A percentile compares a stretch with the other conserved stretches of the same genome.
Evolutionary conservation across 371 early-diverging fungal genomes (phyloP).

Genomic region (Mucor racemosus): DNA sequence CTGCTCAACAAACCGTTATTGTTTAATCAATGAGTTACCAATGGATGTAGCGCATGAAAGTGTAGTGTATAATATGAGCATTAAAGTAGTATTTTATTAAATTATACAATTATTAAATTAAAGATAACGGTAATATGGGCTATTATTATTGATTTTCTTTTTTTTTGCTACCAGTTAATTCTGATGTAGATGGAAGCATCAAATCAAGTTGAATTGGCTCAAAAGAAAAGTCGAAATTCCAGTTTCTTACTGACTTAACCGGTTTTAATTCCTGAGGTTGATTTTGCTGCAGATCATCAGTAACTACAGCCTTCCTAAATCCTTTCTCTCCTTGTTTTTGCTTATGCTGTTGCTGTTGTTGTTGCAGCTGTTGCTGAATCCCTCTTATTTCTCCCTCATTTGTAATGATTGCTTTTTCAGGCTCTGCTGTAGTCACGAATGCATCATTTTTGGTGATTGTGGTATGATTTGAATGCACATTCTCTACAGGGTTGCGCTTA

Average conservation of each 20-base stretch:
- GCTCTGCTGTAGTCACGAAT: background rate
- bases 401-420: background rate
- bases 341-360: background rate
- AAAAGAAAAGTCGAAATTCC: slow-evolving; percentile 19
- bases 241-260: background rate
- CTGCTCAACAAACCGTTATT: no score
- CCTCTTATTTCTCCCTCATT: background rate
- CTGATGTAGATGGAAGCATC: slow-evolving; percentile 3
- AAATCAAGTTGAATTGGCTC: slow-evolving; percentile 20
- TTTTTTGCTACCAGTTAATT: background rate
- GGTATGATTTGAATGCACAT: background rate
- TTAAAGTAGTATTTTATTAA: background rate
- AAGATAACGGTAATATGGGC: background rate
- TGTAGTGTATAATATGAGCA: no score
- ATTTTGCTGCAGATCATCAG: background rate
- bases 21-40: no score
- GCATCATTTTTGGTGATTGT: background rate
- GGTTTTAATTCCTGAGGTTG: slow-evolving; percentile 5
- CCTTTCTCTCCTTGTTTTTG: background rate
- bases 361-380: background rate
- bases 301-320: background rate
- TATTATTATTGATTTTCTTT: background rate
- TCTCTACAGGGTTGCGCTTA: background rate
- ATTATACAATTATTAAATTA: background rate
- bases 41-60: no score